Percentiles rank a stretch among this genome's conserved stretches.
These are phyloP conservation scores for Moesziomyces antarcticus DNA, from an alignment of 1,284 basidiomycete species.

Conservation along the genomic window DNA sequence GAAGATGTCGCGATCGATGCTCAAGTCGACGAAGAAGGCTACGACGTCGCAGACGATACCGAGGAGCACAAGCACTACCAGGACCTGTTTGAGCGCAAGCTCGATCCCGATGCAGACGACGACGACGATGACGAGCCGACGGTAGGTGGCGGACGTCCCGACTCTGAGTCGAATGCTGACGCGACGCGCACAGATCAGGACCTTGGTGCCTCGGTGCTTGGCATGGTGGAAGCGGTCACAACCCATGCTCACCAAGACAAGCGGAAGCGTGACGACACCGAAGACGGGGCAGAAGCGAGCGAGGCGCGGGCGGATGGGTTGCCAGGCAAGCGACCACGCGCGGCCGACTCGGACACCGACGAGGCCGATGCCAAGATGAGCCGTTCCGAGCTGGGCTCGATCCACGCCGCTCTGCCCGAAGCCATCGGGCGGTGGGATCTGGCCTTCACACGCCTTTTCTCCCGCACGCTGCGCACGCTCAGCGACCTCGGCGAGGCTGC, in stretches of 20 bases:
- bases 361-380: constrained; percentile 23
- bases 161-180: background rate
- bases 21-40: constrained; percentile 9
- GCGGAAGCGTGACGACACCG: constrained; percentile 21
- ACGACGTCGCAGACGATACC: constrained; percentile 23
- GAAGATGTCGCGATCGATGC: constrained; percentile 32
- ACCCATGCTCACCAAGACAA: constrained; percentile 11
- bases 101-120: constrained; percentile 45
- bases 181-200: constrained; percentile 6
- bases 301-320: constrained; percentile 23
- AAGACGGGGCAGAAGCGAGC: background rate
- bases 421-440: constrained; percentile 49
- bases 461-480: constrained; percentile 40
- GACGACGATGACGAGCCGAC: constrained; percentile 21
- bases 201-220: constrained; percentile 35
- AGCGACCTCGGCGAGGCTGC: constrained; percentile 37
- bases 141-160: background rate
- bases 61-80: constrained; percentile 44
- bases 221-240: constrained; percentile 24
- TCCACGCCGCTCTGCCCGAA: constrained; percentile 31
- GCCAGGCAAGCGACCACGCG: constrained; percentile 26
- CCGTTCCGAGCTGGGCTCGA: constrained; percentile 38
- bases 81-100: constrained; percentile 45
- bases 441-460: constrained; percentile 46
- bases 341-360: constrained; percentile 12